phyloP scores from a whole-genome alignment of 768 basidiomycete species.

The Auriscalpium orientale region DNA sequence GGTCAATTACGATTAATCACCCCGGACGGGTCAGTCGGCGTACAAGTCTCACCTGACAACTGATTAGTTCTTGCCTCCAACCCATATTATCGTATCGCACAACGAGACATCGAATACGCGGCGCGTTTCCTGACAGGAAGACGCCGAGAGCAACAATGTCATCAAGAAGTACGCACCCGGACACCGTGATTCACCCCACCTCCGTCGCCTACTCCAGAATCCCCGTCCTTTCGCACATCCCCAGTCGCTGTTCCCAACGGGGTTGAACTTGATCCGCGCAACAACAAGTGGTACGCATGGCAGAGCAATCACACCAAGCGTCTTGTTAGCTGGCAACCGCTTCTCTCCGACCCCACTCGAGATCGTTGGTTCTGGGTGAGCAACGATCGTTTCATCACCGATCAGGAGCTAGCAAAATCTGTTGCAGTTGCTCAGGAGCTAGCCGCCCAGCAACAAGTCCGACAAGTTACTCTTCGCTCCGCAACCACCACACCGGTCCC shows the following conservation, averaged over 20 bases:
- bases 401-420: background rate
- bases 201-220: background rate
- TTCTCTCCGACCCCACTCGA: background rate
- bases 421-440: background rate
- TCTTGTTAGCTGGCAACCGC: background rate
- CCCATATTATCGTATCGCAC: too few species aligned
- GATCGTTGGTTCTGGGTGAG: background rate
- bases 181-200: too few species aligned
- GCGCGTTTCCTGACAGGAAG: too few species aligned
- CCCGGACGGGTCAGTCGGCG: too few species aligned
- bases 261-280: background rate
- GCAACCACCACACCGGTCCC: too few species aligned
- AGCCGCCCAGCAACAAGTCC: background rate
- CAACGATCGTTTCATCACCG: too few species aligned
- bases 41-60: too few species aligned
- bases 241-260: background rate
- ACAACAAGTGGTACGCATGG: background rate
- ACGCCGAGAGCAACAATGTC: too few species aligned
- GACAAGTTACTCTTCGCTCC: background rate
- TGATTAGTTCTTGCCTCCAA: too few species aligned
- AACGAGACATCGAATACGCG: too few species aligned
- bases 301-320: background rate
- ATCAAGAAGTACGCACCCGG: too few species aligned
- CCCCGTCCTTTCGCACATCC: background rate
- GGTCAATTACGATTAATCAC: too few species aligned